Percentiles rank a stretch among this genome's conserved stretches.
These are phyloP conservation scores for Salpingoeca rosetta DNA, from an alignment of 78 protist species.

Conservation along the genomic window DNA sequence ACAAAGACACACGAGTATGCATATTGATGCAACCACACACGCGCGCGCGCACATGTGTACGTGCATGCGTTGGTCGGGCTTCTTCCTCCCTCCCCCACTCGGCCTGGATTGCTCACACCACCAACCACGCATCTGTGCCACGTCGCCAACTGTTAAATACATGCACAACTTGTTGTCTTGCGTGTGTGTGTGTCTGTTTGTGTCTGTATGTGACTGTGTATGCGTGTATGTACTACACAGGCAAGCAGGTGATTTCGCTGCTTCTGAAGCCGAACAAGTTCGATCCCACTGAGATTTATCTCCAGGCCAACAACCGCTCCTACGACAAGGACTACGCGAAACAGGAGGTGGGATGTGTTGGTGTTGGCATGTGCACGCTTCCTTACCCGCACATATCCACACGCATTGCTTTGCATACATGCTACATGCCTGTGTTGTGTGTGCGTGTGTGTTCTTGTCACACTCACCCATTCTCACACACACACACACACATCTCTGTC, in stretches of 20 bases:
- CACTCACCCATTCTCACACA: too few relatives aligned
- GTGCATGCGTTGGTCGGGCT: not conserved
- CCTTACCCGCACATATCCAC: not conserved
- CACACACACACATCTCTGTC: too few relatives aligned
- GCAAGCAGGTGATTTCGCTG: constrained; percentile 89
- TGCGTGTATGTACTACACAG: too few relatives aligned
- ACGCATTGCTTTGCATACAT: too few relatives aligned
- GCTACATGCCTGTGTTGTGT: not conserved
- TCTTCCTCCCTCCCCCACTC: not conserved
- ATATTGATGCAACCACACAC: too few relatives aligned
- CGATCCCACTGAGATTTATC: constrained; percentile 32
- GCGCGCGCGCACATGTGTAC: constrained; percentile 60
- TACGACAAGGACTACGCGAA: constrained; percentile 36
- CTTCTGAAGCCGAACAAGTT: constrained; percentile 53
- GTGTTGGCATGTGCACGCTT: not conserved
- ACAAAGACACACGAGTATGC: too few relatives aligned
- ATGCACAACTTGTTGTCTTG: too few relatives aligned
- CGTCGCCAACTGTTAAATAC: too few relatives aligned
- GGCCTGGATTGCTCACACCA: not conserved
- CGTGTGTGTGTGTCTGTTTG: too few relatives aligned
- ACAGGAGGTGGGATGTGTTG: constrained; percentile 18
- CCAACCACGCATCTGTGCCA: too few relatives aligned
- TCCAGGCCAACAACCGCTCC: constrained; percentile 46
- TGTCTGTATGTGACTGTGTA: too few relatives aligned
- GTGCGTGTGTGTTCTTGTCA: not conserved